A percentile compares a stretch with the other conserved stretches of the same genome.
phyloP scores from a whole-genome alignment of 2,329 filamentous ascomycete genomes.

The Fusarium mundagurra region DNA sequence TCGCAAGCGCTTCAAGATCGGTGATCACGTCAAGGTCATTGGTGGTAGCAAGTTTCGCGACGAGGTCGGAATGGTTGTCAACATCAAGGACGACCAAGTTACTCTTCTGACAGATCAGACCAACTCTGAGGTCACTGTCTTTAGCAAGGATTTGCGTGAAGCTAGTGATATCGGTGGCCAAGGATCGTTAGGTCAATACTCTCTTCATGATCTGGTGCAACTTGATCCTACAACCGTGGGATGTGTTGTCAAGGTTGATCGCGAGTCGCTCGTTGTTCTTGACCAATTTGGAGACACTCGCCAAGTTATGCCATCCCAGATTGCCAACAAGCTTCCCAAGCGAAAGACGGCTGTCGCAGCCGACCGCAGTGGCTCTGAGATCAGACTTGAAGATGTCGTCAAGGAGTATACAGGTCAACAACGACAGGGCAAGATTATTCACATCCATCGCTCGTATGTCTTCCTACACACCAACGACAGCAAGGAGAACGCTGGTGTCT shows the following conservation, averaged over 20 bases:
- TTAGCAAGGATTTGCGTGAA: slow-evolving; percentile 95
- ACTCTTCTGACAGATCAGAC: slow-evolving; percentile 93
- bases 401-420: slow-evolving; percentile 89
- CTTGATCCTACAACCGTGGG: slow-evolving; percentile 92
- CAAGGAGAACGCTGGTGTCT: slow-evolving; percentile 88
- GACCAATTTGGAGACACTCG: slow-evolving; percentile 89
- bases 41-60: slow-evolving; percentile 94
- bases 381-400: slow-evolving; percentile 89
- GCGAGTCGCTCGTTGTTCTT: slow-evolving; percentile 87
- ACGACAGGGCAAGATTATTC: slow-evolving; percentile 87
- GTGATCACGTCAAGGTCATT: slow-evolving; percentile 98
- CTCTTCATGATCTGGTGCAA: slow-evolving; percentile 93
- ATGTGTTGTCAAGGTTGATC: slow-evolving; percentile 93
- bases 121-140: slow-evolving; percentile 94
- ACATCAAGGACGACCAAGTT: slow-evolving; percentile 90
- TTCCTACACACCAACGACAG: slow-evolving; percentile 88
- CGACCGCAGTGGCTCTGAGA: slow-evolving; percentile 92
- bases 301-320: slow-evolving; percentile 87
- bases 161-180: slow-evolving; percentile 91
- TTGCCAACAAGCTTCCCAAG: slow-evolving; percentile 86
- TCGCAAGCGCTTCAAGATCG: slow-evolving; percentile 89
- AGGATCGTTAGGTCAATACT: slow-evolving; percentile 85
- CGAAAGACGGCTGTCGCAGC: slow-evolving; percentile 89
- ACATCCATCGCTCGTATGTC: slow-evolving; percentile 92
- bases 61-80: slow-evolving; percentile 96